A percentile compares a stretch with the other conserved stretches of the same genome.
phyloP scores from a whole-genome alignment of 495 filamentous ascomycete species.

The Clavariopsis aquatica region DNA sequence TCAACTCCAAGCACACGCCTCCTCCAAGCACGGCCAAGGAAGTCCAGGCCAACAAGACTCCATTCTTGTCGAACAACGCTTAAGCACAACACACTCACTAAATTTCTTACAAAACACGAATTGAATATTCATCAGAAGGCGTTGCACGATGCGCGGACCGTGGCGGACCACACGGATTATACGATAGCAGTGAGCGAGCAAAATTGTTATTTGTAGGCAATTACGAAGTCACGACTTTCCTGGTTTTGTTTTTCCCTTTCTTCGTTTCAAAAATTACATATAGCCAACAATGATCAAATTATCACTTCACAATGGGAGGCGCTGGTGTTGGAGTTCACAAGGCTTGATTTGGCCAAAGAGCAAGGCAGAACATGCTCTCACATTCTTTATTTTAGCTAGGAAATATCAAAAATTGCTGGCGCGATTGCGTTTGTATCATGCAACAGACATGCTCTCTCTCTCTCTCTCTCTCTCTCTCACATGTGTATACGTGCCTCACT shows the following conservation, averaged over 20 bases:
- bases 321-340: background rate
- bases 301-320: constrained; percentile 1
- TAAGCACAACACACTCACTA: constrained; percentile 4
- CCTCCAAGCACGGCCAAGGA: background rate
- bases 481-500: too few species aligned
- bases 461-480: too few species aligned
- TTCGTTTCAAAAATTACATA: constrained; percentile 24
- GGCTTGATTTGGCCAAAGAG: background rate
- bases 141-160: background rate
- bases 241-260: constrained; percentile 7
- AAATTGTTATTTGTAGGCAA: background rate
- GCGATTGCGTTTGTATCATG: too few species aligned
- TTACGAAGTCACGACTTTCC: constrained; percentile 7
- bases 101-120: too few species aligned
- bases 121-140: too few species aligned
- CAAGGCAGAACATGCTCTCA: too few species aligned
- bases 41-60: background rate
- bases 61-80: constrained; percentile 30
- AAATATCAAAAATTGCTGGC: too few species aligned
- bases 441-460: too few species aligned
- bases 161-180: background rate
- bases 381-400: too few species aligned
- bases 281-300: too few species aligned
- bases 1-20: constrained; percentile 23
- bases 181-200: constrained; percentile 12